phyloP scores from a whole-genome alignment of 163 green algal species.

The Chloromonas sp. region DNA sequence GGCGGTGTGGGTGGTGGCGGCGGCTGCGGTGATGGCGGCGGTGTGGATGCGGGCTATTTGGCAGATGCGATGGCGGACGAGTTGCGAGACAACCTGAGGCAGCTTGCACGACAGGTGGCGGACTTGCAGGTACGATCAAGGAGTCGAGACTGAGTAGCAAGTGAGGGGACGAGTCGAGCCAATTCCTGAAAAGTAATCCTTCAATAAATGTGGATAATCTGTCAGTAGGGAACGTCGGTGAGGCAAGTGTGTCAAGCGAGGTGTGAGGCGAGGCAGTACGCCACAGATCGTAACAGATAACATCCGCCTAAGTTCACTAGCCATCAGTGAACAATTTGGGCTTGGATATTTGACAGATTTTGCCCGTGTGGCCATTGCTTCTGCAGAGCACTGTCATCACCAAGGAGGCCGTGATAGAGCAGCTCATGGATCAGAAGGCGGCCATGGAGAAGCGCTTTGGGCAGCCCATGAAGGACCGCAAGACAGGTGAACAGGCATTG shows the following conservation, averaged over 20 bases:
- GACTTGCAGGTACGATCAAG: conserved; percentile 26
- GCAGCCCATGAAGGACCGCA: conserved; percentile 13
- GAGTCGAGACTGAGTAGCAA: too few species aligned
- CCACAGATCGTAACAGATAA: too few species aligned
- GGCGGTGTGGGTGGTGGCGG: background rate
- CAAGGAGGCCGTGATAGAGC: conserved; percentile 38
- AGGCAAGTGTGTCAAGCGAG: too few species aligned
- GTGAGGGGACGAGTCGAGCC: too few species aligned
- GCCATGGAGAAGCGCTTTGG: conserved; percentile 29
- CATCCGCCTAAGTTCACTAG: too few species aligned
- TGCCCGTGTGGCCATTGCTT: background rate
- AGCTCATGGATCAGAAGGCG: conserved; percentile 30
- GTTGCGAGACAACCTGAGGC: conserved; percentile 35
- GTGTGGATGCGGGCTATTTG: conserved; percentile 31
- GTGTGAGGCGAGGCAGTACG: too few species aligned
- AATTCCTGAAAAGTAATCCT: too few species aligned
- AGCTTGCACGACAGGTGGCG: conserved; percentile 41
- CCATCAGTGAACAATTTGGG: too few species aligned
- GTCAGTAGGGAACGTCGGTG: too few species aligned
- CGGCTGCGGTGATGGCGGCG: background rate
- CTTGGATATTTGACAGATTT: too few species aligned
- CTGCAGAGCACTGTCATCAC: conserved; percentile 23
- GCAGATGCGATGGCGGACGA: conserved; percentile 50
- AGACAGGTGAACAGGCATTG: conserved; percentile 9
- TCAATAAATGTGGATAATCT: too few species aligned